A percentile compares a stretch with the other conserved stretches of the same genome.
These are phyloP conservation scores for Solanum stenotomum DNA, from an alignment of 257 asterid species.

Conservation along the genomic window DNA sequence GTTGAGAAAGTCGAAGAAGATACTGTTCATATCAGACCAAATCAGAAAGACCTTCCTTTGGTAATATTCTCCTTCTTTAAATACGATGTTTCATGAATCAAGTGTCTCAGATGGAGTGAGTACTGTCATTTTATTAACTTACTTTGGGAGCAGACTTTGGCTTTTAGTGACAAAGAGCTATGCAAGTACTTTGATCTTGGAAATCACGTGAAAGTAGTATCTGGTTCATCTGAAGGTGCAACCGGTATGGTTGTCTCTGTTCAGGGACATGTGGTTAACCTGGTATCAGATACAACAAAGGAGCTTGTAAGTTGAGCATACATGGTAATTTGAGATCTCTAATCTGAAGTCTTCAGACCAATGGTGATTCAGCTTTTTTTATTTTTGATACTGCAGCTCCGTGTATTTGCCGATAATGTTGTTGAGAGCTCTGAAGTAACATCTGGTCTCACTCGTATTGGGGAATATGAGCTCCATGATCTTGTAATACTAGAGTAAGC, in stretches of 20 bases:
- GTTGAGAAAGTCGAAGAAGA: constrained; percentile 98
- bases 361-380: not conserved
- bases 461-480: constrained; percentile 95
- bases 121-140: not conserved
- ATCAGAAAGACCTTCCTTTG: constrained; percentile 71
- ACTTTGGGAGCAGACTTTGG: constrained; percentile 59
- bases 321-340: not conserved
- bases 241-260: constrained; percentile 98
- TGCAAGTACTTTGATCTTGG: constrained; percentile 96
- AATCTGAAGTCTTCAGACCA: not conserved
- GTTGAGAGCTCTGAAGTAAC: constrained; percentile 97
- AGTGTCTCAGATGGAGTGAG: not conserved
- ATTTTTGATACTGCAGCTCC: constrained; percentile 36
- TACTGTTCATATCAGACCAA: constrained; percentile 85
- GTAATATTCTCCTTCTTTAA: not conserved
- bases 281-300: constrained; percentile 95
- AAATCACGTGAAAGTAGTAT: constrained; percentile 85
- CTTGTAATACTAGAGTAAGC: constrained; percentile 80
- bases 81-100: not conserved
- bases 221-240: constrained; percentile 95
- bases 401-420: constrained; percentile 90
- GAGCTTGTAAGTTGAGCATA: constrained; percentile 52
- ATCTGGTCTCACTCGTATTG: constrained; percentile 77
- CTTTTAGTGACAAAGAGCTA: constrained; percentile 72
- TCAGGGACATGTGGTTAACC: constrained; percentile 90